Evolutionary conservation across 2,329 filamentous ascomycete species (phyloP).

Genomic region (Botrytis byssoidea): DNA sequence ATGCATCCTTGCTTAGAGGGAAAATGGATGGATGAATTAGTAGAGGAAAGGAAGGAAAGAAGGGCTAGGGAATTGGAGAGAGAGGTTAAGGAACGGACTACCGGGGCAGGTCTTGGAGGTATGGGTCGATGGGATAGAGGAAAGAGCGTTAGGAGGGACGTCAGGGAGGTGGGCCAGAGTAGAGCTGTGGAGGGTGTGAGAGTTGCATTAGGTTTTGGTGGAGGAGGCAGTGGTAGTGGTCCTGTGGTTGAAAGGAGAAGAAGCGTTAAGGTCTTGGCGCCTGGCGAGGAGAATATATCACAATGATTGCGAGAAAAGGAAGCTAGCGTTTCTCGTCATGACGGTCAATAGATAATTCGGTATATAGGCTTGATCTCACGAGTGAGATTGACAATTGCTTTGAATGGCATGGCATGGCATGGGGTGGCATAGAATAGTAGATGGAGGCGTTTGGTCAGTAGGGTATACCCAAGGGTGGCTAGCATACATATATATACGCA

Average conservation of each 20-base stretch:
- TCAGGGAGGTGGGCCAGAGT: constrained; percentile 56
- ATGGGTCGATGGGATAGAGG: constrained; percentile 21
- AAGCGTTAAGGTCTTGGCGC: constrained; percentile 59
- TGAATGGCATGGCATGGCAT: background rate
- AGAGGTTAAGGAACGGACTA: constrained; percentile 31
- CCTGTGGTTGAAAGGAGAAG: constrained; percentile 56
- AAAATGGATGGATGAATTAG: constrained; percentile 49
- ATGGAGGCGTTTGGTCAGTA: constrained; percentile 14
- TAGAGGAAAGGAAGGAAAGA: constrained; percentile 38
- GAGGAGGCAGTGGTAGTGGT: constrained; percentile 12
- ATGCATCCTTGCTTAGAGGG: constrained; percentile 62
- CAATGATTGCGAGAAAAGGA: background rate
- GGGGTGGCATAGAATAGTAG: constrained; percentile 1
- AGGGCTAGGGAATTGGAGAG: constrained; percentile 49
- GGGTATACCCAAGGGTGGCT: constrained; percentile 12
- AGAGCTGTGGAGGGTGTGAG: constrained; percentile 59
- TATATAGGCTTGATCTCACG: background rate
- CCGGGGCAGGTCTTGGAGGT: background rate
- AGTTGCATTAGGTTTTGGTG: constrained; percentile 46
- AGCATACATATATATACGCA: background rate
- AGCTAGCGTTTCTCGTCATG: background rate
- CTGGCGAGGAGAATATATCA: constrained; percentile 31
- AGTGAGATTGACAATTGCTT: background rate
- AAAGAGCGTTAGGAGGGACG: constrained; percentile 47
- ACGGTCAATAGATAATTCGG: background rate